A percentile compares a stretch with the other conserved stretches of the same genome.
Conservation (phyloP, 805 yeast genomes). For the Tetrapisispora arboricola region DNA sequence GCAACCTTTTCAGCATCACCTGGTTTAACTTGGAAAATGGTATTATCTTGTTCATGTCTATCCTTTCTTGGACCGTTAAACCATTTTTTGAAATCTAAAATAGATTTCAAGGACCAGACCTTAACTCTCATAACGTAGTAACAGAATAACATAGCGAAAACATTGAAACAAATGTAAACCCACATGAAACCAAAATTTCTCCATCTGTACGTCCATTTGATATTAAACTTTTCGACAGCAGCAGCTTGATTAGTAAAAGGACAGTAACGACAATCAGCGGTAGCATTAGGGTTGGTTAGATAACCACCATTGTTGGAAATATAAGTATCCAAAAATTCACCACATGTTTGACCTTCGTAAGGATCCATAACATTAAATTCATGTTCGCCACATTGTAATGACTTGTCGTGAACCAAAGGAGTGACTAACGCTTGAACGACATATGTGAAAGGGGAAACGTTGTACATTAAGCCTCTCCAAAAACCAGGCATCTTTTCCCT, state of each 20-base stretch:
- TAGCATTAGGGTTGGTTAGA: conserved; percentile 33
- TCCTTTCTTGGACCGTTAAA: conserved; percentile 34
- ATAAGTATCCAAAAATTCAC: conserved; percentile 31
- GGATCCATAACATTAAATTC: conserved; percentile 34
- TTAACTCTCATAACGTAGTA: conserved; percentile 32
- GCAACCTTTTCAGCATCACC: conserved; percentile 32
- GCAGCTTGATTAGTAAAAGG: conserved; percentile 45
- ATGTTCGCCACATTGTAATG: conserved; percentile 29
- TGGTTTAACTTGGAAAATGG: conserved; percentile 32
- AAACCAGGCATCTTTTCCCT: conserved; percentile 35
- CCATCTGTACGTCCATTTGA: conserved; percentile 44
- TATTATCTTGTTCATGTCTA: conserved; percentile 39
- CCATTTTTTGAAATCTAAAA: conserved; percentile 33
- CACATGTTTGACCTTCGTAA: conserved; percentile 42
- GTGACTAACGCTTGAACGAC: conserved; percentile 36
- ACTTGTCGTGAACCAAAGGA: conserved; percentile 32
- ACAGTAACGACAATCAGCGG: conserved; percentile 54
- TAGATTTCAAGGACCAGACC: conserved; percentile 28
- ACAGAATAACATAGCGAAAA: conserved; percentile 31
- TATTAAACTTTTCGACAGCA: conserved; percentile 39
- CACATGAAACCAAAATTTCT: conserved; percentile 52
- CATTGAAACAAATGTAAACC: conserved; percentile 34
- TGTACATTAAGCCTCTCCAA: conserved; percentile 39
- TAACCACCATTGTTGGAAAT: conserved; percentile 35
- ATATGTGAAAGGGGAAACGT: conserved; percentile 39